A percentile compares a stretch with the other conserved stretches of the same genome.
Conservation (phyloP, 495 filamentous ascomycete genomes). For the Cetradonia linearis region DNA sequence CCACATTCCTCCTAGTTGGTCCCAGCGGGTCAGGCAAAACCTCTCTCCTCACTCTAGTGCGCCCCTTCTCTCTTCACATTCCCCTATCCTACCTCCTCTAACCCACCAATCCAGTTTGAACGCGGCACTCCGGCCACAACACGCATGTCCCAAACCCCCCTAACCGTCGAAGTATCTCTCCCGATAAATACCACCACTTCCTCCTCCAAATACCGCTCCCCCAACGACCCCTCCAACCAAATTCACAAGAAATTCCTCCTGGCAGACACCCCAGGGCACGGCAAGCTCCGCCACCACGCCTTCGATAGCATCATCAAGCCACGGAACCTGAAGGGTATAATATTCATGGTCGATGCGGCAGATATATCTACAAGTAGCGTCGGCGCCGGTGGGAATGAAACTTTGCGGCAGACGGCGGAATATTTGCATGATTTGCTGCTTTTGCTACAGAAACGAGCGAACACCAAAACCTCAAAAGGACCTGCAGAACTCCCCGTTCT, state of each 20-base stretch:
- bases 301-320: slow-evolving; percentile 37
- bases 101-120: slow-evolving; percentile 19
- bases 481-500: slow-evolving; percentile 61
- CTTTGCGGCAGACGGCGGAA: slow-evolving; percentile 51
- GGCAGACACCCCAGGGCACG: slow-evolving; percentile 86
- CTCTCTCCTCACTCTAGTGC: slow-evolving; percentile 67
- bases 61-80: slow-evolving; percentile 17
- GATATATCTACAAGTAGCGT: slow-evolving; percentile 38
- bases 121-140: slow-evolving; percentile 35
- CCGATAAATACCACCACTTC: slow-evolving; percentile 51
- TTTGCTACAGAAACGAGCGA: slow-evolving; percentile 64
- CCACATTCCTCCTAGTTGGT: slow-evolving; percentile 76
- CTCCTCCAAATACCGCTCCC: slow-evolving; percentile 60
- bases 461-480: slow-evolving; percentile 46
- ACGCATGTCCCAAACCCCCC: slow-evolving; percentile 72
- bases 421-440: slow-evolving; percentile 84
- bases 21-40: slow-evolving; percentile 85
- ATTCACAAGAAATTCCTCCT: slow-evolving; percentile 64
- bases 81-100: slow-evolving; percentile 6
- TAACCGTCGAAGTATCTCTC: slow-evolving; percentile 60
- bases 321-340: slow-evolving; percentile 57
- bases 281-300: slow-evolving; percentile 63
- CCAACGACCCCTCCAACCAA: slow-evolving; percentile 55
- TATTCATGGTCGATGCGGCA: slow-evolving; percentile 83
- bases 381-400: slow-evolving; percentile 28